Evolutionary conservation across 1,284 basidiomycete species (phyloP).

Genomic region (Leccinum fallax): DNA sequence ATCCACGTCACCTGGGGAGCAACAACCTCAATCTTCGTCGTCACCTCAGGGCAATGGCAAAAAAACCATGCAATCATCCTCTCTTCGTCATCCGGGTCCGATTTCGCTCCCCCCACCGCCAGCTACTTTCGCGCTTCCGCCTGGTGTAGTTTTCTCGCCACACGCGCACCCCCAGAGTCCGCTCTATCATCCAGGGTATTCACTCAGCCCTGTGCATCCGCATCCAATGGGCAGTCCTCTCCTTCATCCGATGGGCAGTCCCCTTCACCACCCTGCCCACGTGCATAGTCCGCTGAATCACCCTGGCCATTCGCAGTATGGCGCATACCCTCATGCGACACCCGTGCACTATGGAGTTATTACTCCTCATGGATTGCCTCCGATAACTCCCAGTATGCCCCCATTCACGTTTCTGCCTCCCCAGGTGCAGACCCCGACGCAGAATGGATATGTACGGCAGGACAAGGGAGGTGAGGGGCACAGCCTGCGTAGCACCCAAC

Average conservation of each 20-base stretch:
- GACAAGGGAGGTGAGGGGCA: constrained; percentile 7
- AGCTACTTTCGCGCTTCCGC: constrained; percentile 44
- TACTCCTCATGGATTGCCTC: constrained; percentile 71
- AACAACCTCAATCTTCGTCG: constrained; percentile 12
- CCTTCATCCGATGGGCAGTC: constrained; percentile 35
- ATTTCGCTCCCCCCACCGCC: constrained; percentile 71
- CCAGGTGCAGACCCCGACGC: constrained; percentile 17
- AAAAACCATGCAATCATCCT: constrained; percentile 38
- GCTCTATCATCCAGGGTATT: constrained; percentile 37
- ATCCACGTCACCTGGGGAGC: constrained; percentile 17
- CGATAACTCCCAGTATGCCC: constrained; percentile 81
- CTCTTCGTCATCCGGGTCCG: constrained; percentile 67
- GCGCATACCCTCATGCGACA: constrained; percentile 39
- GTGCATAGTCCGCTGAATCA: constrained; percentile 43
- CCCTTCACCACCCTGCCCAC: constrained; percentile 33
- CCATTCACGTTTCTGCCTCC: constrained; percentile 69
- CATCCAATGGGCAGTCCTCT: constrained; percentile 35
- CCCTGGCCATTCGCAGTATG: constrained; percentile 37
- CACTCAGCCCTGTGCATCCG: constrained; percentile 28
- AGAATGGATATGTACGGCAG: constrained; percentile 20
- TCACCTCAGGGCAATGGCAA: constrained; percentile 21
- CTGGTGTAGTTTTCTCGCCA: constrained; percentile 38
- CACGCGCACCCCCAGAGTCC: constrained; percentile 39
- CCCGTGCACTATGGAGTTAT: constrained; percentile 40
- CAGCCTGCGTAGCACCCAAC: not conserved